Evolutionary conservation across 768 basidiomycete species (phyloP), one percentile per base, ranked within the genome.

Genomic region (Leccinum longicurvipes): DNA sequence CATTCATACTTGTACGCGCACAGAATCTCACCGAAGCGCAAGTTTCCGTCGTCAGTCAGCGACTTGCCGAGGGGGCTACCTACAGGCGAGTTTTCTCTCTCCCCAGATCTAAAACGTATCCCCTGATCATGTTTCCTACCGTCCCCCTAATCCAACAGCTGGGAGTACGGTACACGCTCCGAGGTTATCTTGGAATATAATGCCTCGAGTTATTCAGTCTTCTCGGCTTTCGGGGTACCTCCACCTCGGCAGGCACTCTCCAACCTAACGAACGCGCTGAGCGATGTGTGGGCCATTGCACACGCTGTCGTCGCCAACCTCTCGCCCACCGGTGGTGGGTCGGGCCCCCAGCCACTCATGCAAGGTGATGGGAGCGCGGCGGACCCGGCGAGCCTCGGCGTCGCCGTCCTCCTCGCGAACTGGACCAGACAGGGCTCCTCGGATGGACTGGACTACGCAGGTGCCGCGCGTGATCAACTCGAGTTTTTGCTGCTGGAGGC

Each of bases 381-480:
- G 0, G 93, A 96, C 64, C 92, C 93, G 0, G 82, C 91, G 0
- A 86, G 84, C 46, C 78, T 88, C 19, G 91, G 90, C 2, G 78
- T 87, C 31, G 79, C 85, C 0, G 82, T 91, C 23, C 75, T 91
- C 32, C 67, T 82, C 15, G 80, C 82, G n/a, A 81, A 82, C 59
- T 81, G 79, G 78, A 82, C 82, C 0, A 68, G 70, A 3, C 69
- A 63, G 36, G 47, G 54, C 21, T 64, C 61, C 1, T 63, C 65
- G 31, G 79, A 79, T 25, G 73, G 72, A 21, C 71, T 80, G 11
- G 74, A 85, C 61, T 92, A 85, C 67, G 79, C 79, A 0, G 75
- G 74, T 3, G 89, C 88, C 25, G 88, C 87, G 21, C 69, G 59
- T 50, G 80, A 82, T 57, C 87, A 94, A 69, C 72, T 92, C 6